phyloP scores from a whole-genome alignment of 1,284 basidiomycete species.

The Abortiporus biennis region DNA sequence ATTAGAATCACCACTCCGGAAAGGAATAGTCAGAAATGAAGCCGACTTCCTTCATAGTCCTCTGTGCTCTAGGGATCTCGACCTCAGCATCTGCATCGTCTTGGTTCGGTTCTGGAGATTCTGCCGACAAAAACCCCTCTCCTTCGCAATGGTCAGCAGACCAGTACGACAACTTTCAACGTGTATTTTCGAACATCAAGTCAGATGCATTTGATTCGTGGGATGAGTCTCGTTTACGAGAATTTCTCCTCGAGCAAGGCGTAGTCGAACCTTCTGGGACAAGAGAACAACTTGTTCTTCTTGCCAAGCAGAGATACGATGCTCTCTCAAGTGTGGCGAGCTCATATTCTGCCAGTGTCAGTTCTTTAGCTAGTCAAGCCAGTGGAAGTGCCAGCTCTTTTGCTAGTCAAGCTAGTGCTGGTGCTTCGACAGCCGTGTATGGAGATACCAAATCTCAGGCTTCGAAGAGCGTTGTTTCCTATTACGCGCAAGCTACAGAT shows the following conservation, averaged over 20 bases:
- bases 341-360: slow-evolving; percentile 17
- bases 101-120: slow-evolving; percentile 43
- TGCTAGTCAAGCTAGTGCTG: slow-evolving; percentile 10
- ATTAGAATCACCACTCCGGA: too few relatives aligned
- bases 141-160: slow-evolving; percentile 61
- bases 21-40: slow-evolving; percentile 30
- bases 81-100: slow-evolving; percentile 38
- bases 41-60: slow-evolving; percentile 26
- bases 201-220: slow-evolving; percentile 62
- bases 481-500: slow-evolving; percentile 38
- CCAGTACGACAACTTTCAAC: slow-evolving; percentile 60
- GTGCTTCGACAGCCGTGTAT: slow-evolving; percentile 34
- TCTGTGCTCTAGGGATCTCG: slow-evolving; percentile 26
- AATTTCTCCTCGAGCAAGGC: slow-evolving; percentile 85
- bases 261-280: slow-evolving; percentile 76
- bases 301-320: slow-evolving; percentile 69
- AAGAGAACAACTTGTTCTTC: slow-evolving; percentile 71
- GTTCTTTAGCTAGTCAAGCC: slow-evolving; percentile 12
- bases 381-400: slow-evolving; percentile 11
- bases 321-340: slow-evolving; percentile 45
- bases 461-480: slow-evolving; percentile 34
- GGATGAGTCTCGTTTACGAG: slow-evolving; percentile 77
- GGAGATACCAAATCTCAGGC: slow-evolving; percentile 39
- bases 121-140: slow-evolving; percentile 42
- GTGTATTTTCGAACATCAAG: slow-evolving; percentile 47